Evolutionary conservation across 2,329 filamentous ascomycete species (phyloP).

Genomic region (Pleurostoma richardsiae): DNA sequence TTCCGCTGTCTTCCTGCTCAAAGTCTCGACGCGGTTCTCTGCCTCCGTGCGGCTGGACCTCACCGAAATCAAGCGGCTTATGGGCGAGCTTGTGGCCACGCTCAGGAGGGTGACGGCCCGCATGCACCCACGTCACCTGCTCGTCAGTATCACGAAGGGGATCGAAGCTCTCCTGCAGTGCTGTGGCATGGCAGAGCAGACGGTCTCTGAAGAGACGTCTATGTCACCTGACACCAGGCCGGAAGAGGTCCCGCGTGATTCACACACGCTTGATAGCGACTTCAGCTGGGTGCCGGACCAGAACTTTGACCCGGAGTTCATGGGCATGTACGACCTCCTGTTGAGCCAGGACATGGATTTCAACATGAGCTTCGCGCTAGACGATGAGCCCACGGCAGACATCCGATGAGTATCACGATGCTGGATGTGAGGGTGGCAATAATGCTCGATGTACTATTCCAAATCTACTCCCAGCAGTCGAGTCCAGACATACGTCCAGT

Average conservation of each 20-base stretch:
- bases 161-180: constrained; percentile 16
- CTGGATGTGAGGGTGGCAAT: background rate
- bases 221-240: background rate
- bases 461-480: background rate
- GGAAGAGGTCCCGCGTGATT: background rate
- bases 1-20: constrained; percentile 45
- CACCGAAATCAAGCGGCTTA: background rate
- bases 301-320: background rate
- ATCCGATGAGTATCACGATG: background rate
- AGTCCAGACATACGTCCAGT: no score
- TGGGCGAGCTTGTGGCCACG: constrained; percentile 5
- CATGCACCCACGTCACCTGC: constrained; percentile 19
- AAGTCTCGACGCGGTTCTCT: constrained; percentile 32
- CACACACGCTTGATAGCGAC: background rate
- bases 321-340: background rate
- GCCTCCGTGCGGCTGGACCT: background rate
- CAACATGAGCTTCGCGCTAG: background rate
- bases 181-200: constrained; percentile 5
- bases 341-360: background rate
- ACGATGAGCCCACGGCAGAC: background rate
- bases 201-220: background rate
- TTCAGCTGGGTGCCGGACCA: background rate
- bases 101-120: constrained; percentile 14
- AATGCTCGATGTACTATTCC: background rate
- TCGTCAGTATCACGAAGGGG: constrained; percentile 18